Evolutionary conservation across 352 stramenopile species (phyloP).

Genomic region (Globisporangium camurandrum): DNA sequence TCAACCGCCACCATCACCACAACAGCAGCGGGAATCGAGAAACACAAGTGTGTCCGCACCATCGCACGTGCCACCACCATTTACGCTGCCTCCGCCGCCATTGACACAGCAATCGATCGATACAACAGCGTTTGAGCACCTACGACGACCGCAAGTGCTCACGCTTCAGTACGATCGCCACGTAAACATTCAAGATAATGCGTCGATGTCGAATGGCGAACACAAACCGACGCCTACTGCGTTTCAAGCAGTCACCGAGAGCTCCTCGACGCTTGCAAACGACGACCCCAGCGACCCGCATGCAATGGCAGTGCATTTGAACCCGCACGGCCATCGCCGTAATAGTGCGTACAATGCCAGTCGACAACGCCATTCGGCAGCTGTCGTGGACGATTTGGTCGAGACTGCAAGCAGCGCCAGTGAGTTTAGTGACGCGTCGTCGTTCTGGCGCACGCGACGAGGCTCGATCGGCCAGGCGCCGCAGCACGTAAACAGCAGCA

Average conservation of each 20-base stretch:
- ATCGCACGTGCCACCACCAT: slow-evolving; percentile 1
- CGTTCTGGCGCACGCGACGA: slow-evolving; percentile 2
- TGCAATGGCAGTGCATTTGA: neutral
- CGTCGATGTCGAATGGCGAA: neutral
- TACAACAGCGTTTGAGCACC: neutral
- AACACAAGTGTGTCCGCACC: neutral
- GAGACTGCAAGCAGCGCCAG: slow-evolving; percentile 12
- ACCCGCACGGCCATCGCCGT: neutral
- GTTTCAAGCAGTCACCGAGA: neutral
- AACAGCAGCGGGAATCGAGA: neutral
- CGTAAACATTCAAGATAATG: neutral
- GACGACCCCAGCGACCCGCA: neutral
- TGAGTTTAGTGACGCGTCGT: slow-evolving; percentile 8
- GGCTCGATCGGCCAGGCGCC: neutral
- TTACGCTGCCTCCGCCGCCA: neutral
- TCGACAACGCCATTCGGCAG: neutral
- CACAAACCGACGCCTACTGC: neutral
- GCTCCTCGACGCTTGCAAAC: neutral
- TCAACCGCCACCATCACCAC: no score
- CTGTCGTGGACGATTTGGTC: slow-evolving; percentile 7
- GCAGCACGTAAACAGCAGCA: neutral
- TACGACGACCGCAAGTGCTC: slow-evolving; percentile 4
- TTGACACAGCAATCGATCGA: neutral
- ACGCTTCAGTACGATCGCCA: neutral
- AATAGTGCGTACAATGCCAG: neutral